phyloP scores from a whole-genome alignment of 768 basidiomycete species.

The Boletus pseudo-olivaceus region DNA sequence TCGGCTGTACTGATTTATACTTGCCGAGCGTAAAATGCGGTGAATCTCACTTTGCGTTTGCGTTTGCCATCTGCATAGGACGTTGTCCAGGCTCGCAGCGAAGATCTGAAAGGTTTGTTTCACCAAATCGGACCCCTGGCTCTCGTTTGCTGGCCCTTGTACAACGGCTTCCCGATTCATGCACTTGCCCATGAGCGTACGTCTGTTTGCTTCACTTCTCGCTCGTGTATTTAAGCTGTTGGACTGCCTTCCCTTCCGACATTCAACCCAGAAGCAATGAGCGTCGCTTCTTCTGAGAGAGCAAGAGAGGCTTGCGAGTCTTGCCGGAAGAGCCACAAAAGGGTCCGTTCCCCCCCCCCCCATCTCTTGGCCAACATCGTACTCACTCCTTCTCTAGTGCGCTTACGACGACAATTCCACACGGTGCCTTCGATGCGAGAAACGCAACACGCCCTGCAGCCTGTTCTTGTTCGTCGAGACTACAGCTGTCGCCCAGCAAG shows the following conservation, averaged over 20 bases:
- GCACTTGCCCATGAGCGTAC: constrained; percentile 1
- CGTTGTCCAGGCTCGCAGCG: constrained; percentile 3
- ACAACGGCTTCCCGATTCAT: constrained; percentile 10
- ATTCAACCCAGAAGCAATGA: constrained; percentile 17
- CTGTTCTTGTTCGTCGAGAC: constrained; percentile 11
- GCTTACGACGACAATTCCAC: constrained; percentile 11
- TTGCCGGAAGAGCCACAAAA: constrained; percentile 27
- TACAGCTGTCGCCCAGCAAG: constrained; percentile 3
- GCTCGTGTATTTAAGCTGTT: constrained; percentile 20
- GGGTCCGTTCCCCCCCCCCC: constrained; percentile 3
- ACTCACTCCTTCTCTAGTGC: constrained; percentile 15
- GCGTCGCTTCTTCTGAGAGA: constrained; percentile 14
- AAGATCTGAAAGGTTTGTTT: constrained; percentile 16
- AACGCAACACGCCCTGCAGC: constrained; percentile 11
- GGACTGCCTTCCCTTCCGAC: background rate
- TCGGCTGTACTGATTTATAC: constrained; percentile 1
- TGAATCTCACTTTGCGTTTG: background rate
- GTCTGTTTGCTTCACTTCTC: constrained; percentile 9
- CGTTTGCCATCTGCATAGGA: background rate
- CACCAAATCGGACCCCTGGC: background rate
- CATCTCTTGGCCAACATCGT: background rate
- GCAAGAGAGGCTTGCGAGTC: constrained; percentile 24
- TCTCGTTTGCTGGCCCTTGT: constrained; percentile 9
- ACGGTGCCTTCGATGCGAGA: constrained; percentile 18
- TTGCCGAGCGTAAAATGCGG: background rate